Evolutionary conservation across 176 grass and related monocot genomes (phyloP).

Genomic region (Saccharum spontaneum): DNA sequence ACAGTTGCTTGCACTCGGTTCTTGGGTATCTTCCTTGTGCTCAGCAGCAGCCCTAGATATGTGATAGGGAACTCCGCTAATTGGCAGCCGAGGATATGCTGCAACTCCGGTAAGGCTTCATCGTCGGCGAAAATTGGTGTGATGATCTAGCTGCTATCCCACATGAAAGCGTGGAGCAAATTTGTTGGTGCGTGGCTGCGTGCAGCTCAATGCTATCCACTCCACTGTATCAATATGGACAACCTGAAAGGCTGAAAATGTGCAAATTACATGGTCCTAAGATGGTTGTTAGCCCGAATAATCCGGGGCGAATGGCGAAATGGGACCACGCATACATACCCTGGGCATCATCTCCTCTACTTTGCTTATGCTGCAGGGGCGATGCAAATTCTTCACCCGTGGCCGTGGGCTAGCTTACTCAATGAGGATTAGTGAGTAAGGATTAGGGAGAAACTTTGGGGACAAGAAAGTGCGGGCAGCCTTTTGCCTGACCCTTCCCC

Average conservation of each 20-base stretch:
- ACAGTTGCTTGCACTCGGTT: too few relatives aligned
- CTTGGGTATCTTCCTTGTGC: too few relatives aligned
- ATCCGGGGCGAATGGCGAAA: not conserved
- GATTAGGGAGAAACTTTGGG: constrained; percentile 30
- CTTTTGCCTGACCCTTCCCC: not conserved
- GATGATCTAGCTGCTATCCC: too few relatives aligned
- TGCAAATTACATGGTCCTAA: not conserved
- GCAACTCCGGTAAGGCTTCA: too few relatives aligned
- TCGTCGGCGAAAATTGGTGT: too few relatives aligned
- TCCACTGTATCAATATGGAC: not conserved
- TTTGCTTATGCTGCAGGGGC: not conserved
- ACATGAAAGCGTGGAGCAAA: too few relatives aligned
- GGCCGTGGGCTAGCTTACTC: not conserved
- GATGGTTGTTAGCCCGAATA: constrained; percentile 4
- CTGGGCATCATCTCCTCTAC: not conserved
- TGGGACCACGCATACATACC: not conserved
- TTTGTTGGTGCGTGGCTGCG: too few relatives aligned
- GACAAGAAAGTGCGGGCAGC: constrained; percentile 31
- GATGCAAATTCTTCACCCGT: not conserved
- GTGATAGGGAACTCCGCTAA: too few relatives aligned
- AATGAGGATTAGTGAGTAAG: not conserved
- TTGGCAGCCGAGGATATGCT: too few relatives aligned
- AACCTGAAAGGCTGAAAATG: not conserved
- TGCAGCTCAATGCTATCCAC: not conserved
- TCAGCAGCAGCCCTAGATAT: too few relatives aligned